Conservation (phyloP, 345 rosid genomes). For the Rhodamnia rubescens region DNA sequence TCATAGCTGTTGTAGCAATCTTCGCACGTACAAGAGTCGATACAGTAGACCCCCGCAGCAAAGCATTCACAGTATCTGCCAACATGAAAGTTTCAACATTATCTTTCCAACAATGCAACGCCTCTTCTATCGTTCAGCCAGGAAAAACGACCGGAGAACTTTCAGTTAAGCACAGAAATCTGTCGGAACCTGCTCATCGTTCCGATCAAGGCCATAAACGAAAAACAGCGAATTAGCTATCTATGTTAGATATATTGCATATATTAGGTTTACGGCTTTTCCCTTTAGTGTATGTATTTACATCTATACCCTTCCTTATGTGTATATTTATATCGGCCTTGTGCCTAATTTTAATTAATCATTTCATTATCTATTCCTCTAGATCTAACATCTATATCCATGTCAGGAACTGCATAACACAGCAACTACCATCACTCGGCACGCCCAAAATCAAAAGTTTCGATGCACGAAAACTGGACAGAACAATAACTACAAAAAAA, state of each 20-base stretch:
- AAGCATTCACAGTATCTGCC: constrained; percentile 79
- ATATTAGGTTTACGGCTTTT: too few relatives aligned
- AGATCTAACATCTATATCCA: neutral
- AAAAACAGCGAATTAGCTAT: neutral
- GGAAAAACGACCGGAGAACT: neutral
- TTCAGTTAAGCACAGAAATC: neutral
- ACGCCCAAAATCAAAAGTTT: neutral
- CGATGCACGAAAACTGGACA: neutral
- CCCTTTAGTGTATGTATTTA: too few relatives aligned
- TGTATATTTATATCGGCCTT: too few relatives aligned
- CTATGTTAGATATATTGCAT: neutral
- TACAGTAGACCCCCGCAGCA: constrained; percentile 73
- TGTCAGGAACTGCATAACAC: neutral
- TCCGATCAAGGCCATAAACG: neutral
- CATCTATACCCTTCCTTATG: too few relatives aligned
- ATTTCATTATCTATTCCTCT: too few relatives aligned
- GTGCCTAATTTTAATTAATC: too few relatives aligned
- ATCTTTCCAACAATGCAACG: neutral
- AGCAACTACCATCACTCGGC: neutral
- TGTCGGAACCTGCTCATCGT: neutral
- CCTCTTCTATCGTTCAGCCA: neutral
- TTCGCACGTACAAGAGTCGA: constrained; percentile 56
- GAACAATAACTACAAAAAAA: neutral
- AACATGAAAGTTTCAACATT: neutral
- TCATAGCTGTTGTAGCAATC: constrained; percentile 56